These are phyloP conservation scores for Pythium diclinum DNA, from an alignment of 352 stramenopile genomes.

Conservation along the genomic window DNA sequence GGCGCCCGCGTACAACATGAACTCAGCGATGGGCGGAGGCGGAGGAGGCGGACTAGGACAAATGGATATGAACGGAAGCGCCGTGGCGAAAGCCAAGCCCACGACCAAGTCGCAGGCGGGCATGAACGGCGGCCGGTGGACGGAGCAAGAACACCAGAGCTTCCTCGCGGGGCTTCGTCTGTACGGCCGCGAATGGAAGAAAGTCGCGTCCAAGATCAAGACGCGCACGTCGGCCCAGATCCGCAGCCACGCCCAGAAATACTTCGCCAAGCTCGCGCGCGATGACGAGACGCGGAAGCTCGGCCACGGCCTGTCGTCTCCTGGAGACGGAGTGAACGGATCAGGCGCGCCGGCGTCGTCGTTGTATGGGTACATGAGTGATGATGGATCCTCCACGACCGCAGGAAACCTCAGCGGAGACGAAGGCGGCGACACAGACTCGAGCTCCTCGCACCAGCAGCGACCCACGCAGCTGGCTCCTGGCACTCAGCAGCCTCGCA, in stretches of 20 bases:
- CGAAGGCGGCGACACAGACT: slow-evolving; percentile 37
- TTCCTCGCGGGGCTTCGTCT: slow-evolving; percentile 92
- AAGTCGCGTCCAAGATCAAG: slow-evolving; percentile 89
- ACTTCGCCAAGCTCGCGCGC: slow-evolving; percentile 83
- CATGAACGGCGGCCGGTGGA: slow-evolving; percentile 94
- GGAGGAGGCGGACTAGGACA: too few species aligned
- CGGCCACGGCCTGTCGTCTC: slow-evolving; percentile 21
- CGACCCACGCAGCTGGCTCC: background rate
- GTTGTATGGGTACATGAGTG: slow-evolving; percentile 53
- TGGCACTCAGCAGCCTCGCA: slow-evolving; percentile 9
- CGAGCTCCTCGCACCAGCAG: slow-evolving; percentile 13
- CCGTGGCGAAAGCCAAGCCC: slow-evolving; percentile 27
- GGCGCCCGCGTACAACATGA: background rate
- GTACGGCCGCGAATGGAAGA: slow-evolving; percentile 98
- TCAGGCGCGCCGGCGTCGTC: background rate
- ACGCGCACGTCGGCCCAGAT: slow-evolving; percentile 86
- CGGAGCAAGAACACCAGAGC: slow-evolving; percentile 92
- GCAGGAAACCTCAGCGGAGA: slow-evolving; percentile 55
- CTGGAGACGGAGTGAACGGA: background rate
- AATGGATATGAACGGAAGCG: background rate
- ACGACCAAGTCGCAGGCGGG: slow-evolving; percentile 50
- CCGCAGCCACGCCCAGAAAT: slow-evolving; percentile 83
- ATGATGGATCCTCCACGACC: slow-evolving; percentile 47
- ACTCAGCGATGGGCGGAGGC: slow-evolving; percentile 3
- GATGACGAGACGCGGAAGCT: slow-evolving; percentile 69